Conservation (phyloP, 805 yeast genomes). For the Schizosaccharomyces lindneri region DNA sequence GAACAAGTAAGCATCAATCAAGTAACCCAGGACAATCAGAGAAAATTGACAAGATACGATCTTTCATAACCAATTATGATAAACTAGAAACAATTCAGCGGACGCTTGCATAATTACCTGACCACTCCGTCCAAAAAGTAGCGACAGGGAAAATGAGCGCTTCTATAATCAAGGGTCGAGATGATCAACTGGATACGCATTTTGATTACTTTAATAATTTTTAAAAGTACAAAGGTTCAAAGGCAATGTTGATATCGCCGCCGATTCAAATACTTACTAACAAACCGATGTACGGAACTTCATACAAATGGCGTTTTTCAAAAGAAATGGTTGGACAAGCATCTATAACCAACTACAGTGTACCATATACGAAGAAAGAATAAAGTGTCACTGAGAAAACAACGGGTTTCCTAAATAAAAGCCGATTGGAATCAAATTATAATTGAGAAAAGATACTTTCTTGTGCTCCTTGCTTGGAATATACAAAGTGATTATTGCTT, state of each 20-base stretch:
- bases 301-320: conserved; percentile 32
- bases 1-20: not conserved
- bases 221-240: conserved; percentile 23
- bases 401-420: conserved; percentile 18
- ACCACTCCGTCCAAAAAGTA: conserved; percentile 47
- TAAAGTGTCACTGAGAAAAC: conserved; percentile 15
- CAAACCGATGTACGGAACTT: conserved; percentile 55
- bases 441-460: too few relatives aligned
- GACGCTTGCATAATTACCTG: conserved; percentile 16
- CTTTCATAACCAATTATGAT: not conserved
- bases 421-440: too few relatives aligned
- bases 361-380: conserved; percentile 18
- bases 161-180: conserved; percentile 26
- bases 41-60: not conserved
- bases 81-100: not conserved
- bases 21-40: not conserved
- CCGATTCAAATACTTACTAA: conserved; percentile 43
- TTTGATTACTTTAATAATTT: conserved; percentile 21
- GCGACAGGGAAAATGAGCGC: conserved; percentile 36
- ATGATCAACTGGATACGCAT: conserved; percentile 35
- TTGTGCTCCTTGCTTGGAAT: too few relatives aligned
- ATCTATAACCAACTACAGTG: conserved; percentile 35
- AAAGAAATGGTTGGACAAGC: conserved; percentile 52
- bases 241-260: conserved; percentile 21
- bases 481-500: too few relatives aligned